phyloP scores from a whole-genome alignment of 192 early-diverging fungal species.

The Paraglomus occultum region DNA sequence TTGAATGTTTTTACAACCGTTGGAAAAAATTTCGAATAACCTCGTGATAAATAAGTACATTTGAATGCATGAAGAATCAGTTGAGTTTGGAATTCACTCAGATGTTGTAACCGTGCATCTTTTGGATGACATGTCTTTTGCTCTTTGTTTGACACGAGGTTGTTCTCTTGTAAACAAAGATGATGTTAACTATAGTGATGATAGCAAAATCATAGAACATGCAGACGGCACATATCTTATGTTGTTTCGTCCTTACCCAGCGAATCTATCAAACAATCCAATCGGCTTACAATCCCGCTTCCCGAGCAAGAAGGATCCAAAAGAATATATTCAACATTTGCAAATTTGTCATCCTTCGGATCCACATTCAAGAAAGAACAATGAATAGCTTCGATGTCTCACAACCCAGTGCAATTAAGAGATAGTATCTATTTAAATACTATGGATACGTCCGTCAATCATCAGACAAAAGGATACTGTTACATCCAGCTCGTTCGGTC shows the following conservation, averaged over 20 bases:
- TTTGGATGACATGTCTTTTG: constrained; percentile 35
- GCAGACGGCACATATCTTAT: background rate
- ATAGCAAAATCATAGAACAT: background rate
- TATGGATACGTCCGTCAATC: background rate
- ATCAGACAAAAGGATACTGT: constrained; percentile 46
- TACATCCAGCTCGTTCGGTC: constrained; percentile 77
- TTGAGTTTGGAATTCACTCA: constrained; percentile 86
- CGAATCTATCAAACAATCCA: constrained; percentile 83
- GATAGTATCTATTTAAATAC: background rate
- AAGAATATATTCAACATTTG: constrained; percentile 82
- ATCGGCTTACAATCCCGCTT: constrained; percentile 86
- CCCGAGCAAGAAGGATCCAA: constrained; percentile 97
- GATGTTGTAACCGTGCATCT: constrained; percentile 60
- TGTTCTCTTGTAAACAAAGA: background rate
- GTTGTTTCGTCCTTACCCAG: constrained; percentile 43
- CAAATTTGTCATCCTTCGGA: constrained; percentile 61
- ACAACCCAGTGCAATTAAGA: background rate
- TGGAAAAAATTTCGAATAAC: constrained; percentile 22
- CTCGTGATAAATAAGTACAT: constrained; percentile 38
- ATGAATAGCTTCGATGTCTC: constrained; percentile 69
- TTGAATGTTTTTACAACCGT: background rate
- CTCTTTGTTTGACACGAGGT: constrained; percentile 38
- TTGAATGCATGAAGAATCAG: constrained; percentile 83
- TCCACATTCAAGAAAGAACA: constrained; percentile 82
- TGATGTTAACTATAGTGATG: background rate